These are phyloP conservation scores for Schizopora paradoxa DNA, from an alignment of 1,284 basidiomycete species.

Conservation along the genomic window DNA sequence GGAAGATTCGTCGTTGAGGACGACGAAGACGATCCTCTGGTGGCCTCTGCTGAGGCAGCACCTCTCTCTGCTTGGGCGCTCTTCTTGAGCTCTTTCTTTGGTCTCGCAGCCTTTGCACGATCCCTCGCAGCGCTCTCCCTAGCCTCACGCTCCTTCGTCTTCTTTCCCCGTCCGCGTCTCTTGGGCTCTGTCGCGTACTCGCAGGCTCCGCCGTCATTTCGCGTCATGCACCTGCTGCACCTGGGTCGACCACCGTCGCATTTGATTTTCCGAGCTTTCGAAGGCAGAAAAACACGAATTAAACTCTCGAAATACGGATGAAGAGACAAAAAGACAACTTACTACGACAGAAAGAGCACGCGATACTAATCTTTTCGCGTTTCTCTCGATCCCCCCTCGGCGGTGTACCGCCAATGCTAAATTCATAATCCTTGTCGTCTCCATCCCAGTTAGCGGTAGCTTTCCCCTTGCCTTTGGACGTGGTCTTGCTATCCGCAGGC, in stretches of 20 bases:
- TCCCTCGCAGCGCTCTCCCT: too few species aligned
- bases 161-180: conserved; percentile 67
- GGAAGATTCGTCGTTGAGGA: too few species aligned
- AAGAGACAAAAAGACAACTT: conserved; percentile 27
- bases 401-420: neutral
- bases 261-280: conserved; percentile 68
- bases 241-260: conserved; percentile 60
- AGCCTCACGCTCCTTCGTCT: conserved; percentile 38
- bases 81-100: too few species aligned
- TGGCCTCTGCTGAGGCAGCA: too few species aligned
- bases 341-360: conserved; percentile 73
- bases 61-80: too few species aligned
- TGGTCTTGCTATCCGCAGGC: too few species aligned
- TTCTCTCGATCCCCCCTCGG: conserved; percentile 1
- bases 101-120: too few species aligned
- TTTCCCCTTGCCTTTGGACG: too few species aligned
- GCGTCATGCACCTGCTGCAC: conserved; percentile 53
- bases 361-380: conserved; percentile 32
- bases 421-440: too few species aligned
- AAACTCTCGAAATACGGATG: conserved; percentile 13
- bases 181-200: conserved; percentile 48
- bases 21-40: too few species aligned
- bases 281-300: conserved; percentile 19
- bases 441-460: too few species aligned
- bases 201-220: conserved; percentile 41